A percentile compares a stretch with the other conserved stretches of the same genome.
Conservation (phyloP, 306 rosid species). For the Cicer pinnatifidum region DNA sequence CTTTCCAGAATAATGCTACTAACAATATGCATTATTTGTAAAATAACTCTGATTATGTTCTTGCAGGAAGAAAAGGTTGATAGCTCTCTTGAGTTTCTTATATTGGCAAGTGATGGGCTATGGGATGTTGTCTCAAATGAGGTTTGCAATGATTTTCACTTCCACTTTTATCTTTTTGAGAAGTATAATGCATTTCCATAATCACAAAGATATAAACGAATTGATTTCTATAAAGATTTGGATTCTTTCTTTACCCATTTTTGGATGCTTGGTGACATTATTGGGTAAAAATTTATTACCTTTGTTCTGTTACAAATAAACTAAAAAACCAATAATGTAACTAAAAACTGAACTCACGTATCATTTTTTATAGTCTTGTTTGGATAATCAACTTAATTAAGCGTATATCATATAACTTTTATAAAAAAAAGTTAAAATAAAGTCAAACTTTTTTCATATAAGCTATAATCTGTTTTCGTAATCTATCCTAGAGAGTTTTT, state of each 20-base stretch:
- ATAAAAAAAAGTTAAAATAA: too few species aligned
- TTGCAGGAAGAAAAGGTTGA: conserved; percentile 91
- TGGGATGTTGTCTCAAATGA: conserved; percentile 98
- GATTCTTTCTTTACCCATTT: neutral
- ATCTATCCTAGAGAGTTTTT: too few species aligned
- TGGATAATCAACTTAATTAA: too few species aligned
- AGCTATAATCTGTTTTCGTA: too few species aligned
- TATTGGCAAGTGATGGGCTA: conserved; percentile 94
- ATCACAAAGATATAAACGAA: conserved; percentile 9
- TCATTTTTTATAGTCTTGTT: too few species aligned
- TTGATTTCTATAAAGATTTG: neutral
- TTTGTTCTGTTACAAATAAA: too few species aligned
- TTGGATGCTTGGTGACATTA: neutral
- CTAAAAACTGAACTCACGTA: neutral
- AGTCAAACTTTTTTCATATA: too few species aligned
- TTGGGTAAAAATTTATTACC: neutral
- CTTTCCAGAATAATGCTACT: too few species aligned
- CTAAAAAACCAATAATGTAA: too few species aligned
- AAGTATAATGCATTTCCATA: conserved; percentile 13
- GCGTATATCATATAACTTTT: too few species aligned
- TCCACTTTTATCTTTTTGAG: neutral
- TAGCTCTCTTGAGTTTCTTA: conserved; percentile 93
- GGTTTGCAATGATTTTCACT: conserved; percentile 56
- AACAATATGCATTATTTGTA: too few species aligned
- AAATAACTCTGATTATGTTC: neutral